Evolutionary conservation across 2,329 filamentous ascomycete species (phyloP), one percentile per base, ranked within the genome.

Genomic region (Trichoderma oligosporum): DNA sequence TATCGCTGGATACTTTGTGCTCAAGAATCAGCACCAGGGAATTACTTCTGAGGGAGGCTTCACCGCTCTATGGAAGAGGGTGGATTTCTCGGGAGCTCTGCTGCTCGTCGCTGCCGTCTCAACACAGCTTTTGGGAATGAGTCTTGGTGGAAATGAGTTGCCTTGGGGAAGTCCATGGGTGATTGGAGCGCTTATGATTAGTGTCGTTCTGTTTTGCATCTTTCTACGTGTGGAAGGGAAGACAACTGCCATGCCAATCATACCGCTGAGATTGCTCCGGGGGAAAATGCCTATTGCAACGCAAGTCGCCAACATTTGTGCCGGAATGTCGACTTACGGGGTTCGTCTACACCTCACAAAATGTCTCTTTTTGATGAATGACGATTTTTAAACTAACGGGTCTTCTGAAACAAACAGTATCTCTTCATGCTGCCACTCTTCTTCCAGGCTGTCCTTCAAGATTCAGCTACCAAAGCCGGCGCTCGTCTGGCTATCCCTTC

Each of bases 341-440:
- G 83, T 85, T 66, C 68, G 81, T 74, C 22, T 1, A 5, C 2
- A 4, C 20, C 7, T 16, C 27, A 4, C 18, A 16, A 9, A 41
- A 5, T 16, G 12, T 25, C n/a, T 5, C 2, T 38, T 29, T 18
- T 35, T 58, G 33, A 61, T 33, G 27, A 3, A 0, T 2, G 2
- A 12, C 3, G 16, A 9, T 3, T 7, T 12, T 9, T n/a, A n/a
- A n/a, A 14, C 62, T 68, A 12, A 67, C 49, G 27, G 7, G 11
- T 4, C 16, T n/a, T n/a, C n/a, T n/a, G n/a, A n/a, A 11, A 4
- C 0, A 69, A 11, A 4, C 41, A 81, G 77, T 82, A 88, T 61
- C 74, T 88, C 14, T 89, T 89, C 72, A 86, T 86, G 65, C 78
- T 86, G 0, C 87, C 87, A 0, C 73, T 89, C 4, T 89, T 86